These are phyloP conservation scores for Suaeda aralocaspica DNA, from an alignment of 148 eudicot genomes.

Conservation along the genomic window DNA sequence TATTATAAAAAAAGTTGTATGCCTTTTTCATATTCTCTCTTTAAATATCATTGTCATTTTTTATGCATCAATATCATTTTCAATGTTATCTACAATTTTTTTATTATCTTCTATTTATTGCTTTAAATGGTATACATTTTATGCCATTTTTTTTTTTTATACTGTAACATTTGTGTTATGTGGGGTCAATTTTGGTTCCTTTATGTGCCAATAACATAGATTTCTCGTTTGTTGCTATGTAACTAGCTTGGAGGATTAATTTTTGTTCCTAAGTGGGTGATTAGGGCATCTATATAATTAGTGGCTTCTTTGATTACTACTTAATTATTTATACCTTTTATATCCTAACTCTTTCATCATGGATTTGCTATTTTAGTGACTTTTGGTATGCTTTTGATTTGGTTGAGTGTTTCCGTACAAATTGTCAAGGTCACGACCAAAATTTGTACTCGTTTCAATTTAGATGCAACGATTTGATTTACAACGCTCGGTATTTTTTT, in stretches of 20 bases:
- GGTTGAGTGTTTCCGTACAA: neutral
- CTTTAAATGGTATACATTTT: neutral
- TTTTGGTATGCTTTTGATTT: neutral
- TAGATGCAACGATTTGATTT: too few relatives aligned
- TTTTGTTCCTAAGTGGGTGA: too few relatives aligned
- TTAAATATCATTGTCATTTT: too few relatives aligned
- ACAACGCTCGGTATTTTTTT: too few relatives aligned
- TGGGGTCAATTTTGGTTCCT: neutral
- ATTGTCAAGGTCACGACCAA: neutral
- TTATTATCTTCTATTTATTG: neutral
- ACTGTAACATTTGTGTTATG: neutral
- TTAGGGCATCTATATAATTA: too few relatives aligned
- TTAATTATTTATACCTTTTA: too few relatives aligned
- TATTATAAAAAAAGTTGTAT: neutral
- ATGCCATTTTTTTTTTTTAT: neutral
- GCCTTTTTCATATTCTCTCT: neutral
- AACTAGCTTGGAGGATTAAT: too few relatives aligned
- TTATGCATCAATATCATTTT: too few relatives aligned
- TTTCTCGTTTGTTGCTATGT: slow-evolving; percentile 7
- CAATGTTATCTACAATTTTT: neutral
- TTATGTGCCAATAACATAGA: neutral
- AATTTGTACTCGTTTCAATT: too few relatives aligned
- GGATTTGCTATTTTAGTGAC: too few relatives aligned
- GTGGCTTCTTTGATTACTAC: too few relatives aligned
- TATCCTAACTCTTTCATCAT: too few relatives aligned